Evolutionary conservation across 768 basidiomycete species (phyloP).

Genomic region (Pisolithus marmoratus): DNA sequence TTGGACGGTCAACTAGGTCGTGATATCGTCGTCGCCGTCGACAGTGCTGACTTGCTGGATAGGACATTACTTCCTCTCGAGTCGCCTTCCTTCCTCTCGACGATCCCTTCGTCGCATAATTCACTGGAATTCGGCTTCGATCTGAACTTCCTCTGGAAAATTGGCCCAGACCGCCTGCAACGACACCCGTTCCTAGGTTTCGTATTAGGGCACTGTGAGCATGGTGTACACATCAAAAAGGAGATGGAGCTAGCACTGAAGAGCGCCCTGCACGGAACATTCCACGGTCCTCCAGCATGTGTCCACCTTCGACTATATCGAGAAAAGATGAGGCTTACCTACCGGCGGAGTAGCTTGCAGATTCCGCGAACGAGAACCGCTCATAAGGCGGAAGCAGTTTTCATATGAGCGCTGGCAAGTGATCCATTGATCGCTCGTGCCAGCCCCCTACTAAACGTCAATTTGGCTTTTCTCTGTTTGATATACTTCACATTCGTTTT

Average conservation of each 20-base stretch:
- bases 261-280: background rate
- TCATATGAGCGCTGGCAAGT: too few relatives aligned
- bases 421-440: too few relatives aligned
- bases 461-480: too few relatives aligned
- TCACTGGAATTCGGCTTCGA: constrained; percentile 26
- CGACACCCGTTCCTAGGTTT: constrained; percentile 7
- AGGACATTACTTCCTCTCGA: constrained; percentile 14
- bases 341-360: background rate
- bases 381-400: background rate
- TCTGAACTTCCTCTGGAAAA: constrained; percentile 5
- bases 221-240: constrained; percentile 1
- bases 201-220: constrained; percentile 7
- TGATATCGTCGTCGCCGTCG: background rate
- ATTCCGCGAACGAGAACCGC: background rate
- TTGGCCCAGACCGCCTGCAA: constrained; percentile 21
- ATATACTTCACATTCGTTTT: background rate
- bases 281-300: background rate
- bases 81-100: constrained; percentile 17
- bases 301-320: too few relatives aligned
- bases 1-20: background rate
- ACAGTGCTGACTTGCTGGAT: constrained; percentile 10
- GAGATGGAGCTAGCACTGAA: background rate
- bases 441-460: too few relatives aligned
- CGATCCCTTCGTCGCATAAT: constrained; percentile 27
- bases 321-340: background rate